These are phyloP conservation scores for Apiotrichum montevideense DNA, from an alignment of 1,284 basidiomycete genomes.

Conservation along the genomic window DNA sequence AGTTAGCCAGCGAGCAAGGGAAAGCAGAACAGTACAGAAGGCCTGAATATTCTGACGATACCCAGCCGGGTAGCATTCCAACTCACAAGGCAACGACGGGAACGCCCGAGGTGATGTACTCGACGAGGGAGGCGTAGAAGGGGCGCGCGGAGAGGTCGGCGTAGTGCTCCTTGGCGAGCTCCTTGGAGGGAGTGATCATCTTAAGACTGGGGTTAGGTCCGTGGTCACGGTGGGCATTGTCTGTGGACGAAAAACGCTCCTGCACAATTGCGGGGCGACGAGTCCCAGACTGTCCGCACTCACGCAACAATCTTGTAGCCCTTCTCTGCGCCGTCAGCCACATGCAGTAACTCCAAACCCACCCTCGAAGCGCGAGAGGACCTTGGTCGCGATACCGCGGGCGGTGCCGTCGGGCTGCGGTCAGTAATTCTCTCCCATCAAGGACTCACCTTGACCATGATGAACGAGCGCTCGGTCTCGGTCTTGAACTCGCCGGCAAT, in stretches of 20 bases:
- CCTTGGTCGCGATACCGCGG: constrained; percentile 43
- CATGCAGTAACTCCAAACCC: background rate
- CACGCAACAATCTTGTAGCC: constrained; percentile 46
- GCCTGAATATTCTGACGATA: no score
- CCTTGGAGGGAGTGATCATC: constrained; percentile 38
- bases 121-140: constrained; percentile 42
- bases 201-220: constrained; percentile 27
- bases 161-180: constrained; percentile 44
- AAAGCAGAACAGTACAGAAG: background rate
- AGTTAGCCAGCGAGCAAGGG: background rate
- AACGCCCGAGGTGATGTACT: constrained; percentile 43
- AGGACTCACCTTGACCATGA: constrained; percentile 41
- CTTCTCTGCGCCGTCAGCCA: constrained; percentile 22
- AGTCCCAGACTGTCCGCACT: constrained; percentile 3
- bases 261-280: background rate
- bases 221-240: background rate
- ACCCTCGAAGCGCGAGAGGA: constrained; percentile 42
- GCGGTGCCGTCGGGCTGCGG: constrained; percentile 44
- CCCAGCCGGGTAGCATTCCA: background rate
- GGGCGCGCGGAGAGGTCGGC: constrained; percentile 37
- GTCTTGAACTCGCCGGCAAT: constrained; percentile 49
- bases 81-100: constrained; percentile 44
- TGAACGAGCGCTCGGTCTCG: constrained; percentile 46
- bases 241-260: background rate
- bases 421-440: background rate